phyloP scores from a whole-genome alignment of 345 rosid genomes.

The Populus alba region DNA sequence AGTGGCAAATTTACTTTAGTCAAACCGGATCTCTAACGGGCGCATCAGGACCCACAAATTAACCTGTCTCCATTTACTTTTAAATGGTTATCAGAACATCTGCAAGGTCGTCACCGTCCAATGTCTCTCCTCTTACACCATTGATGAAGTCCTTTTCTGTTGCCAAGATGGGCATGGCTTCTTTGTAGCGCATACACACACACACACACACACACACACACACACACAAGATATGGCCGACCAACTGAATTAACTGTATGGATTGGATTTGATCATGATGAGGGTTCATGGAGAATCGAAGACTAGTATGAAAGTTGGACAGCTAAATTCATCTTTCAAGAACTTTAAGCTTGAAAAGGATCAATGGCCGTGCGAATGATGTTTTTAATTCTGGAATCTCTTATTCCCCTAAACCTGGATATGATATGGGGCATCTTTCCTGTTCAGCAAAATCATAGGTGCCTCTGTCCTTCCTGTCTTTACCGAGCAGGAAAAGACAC shows the following conservation, averaged over 20 bases:
- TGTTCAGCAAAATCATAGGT: constrained; percentile 3
- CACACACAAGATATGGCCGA: constrained; percentile 15
- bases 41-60: constrained; percentile 10
- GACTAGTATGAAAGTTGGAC: background rate
- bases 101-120: background rate
- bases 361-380: background rate
- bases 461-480: constrained; percentile 12
- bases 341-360: background rate
- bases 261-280: constrained; percentile 14
- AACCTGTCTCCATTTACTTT: background rate
- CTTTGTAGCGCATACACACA: background rate
- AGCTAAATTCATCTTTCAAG: constrained; percentile 4
- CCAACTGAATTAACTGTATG: constrained; percentile 21
- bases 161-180: background rate
- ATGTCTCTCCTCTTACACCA: background rate
- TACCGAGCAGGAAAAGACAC: constrained; percentile 17
- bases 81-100: background rate
- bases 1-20: background rate
- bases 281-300: constrained; percentile 2
- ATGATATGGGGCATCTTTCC: constrained; percentile 32
- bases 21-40: constrained; percentile 17
- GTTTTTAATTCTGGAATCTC: constrained; percentile 11
- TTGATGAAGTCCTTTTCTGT: background rate
- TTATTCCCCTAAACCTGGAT: constrained; percentile 31
- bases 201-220: background rate